Evolutionary conservation across 768 basidiomycete genomes (phyloP), one percentile per base, ranked within the genome.

Genomic region (Xerocomellus chrysenteron): DNA sequence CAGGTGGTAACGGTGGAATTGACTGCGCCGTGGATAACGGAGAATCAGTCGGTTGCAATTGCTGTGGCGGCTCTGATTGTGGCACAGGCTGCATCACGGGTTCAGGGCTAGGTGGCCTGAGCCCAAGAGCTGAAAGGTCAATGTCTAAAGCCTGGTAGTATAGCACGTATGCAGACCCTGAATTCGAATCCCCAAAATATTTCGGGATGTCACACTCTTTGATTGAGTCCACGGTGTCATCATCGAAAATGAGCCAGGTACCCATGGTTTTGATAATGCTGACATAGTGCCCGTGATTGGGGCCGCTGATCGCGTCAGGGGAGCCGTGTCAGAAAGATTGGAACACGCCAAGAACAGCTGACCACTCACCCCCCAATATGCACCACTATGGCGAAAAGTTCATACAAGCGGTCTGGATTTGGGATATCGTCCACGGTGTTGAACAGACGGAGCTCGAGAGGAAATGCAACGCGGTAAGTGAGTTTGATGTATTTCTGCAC

Each of bases 211-310:
- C 96, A 47, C 76, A 78, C 72, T 98, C 96, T 62, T 88, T 84
- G 67, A 99, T 88, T 1, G 87, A 76, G 44, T 88, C 89, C 50
- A 99, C 93, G 57, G 84, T 90, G 63, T 97, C 93, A 72, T 99
- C 97, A 74, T 99, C 97, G 65, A 98, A 98, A 47, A 96, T 80
- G 56, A 93, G 79, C 97, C 97, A 99, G 47, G 80, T 71, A 39
- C 85, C 88, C 58, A 83, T 80, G 3, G 90, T 89, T 70, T 92
- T 93, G 71, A 98, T 89, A 65, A 98, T 87, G 63, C 95, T 90
- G 62, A 98, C 86, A 72, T 99, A 99, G 76, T 99, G 97, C 1
- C 97, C 97, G 65, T 98, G 97, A 69, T 97, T 90, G n/a, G 94
- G 94, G 6, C 96, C 96, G 65, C 95, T 97, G 67, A 48, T 55